These are phyloP conservation scores for Phytophthora palmivora DNA, from an alignment of 352 stramenopile genomes.

Conservation along the genomic window DNA sequence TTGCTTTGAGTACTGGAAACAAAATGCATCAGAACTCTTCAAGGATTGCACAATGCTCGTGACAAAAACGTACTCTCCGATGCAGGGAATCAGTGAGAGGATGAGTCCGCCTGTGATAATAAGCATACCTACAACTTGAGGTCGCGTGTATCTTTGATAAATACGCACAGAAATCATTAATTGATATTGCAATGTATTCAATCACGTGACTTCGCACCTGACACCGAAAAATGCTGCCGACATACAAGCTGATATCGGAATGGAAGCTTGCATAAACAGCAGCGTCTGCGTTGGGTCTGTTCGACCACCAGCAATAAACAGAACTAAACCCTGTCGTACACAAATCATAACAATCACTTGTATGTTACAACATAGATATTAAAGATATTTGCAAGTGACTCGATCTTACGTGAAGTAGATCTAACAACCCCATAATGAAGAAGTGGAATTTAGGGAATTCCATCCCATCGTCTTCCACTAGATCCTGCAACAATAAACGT, in stretches of 20 bases:
- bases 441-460: slow-evolving; percentile 91
- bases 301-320: slow-evolving; percentile 85
- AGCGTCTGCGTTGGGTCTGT: slow-evolving; percentile 87
- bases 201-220: slow-evolving; percentile 31
- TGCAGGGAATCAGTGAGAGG: slow-evolving; percentile 77
- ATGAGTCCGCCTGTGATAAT: slow-evolving; percentile 72
- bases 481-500: slow-evolving; percentile 58
- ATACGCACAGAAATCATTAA: neutral
- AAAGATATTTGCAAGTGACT: neutral
- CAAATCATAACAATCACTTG: neutral
- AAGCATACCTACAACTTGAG: slow-evolving; percentile 76
- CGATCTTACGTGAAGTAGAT: slow-evolving; percentile 75
- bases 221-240: slow-evolving; percentile 64
- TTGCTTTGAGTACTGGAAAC: slow-evolving; percentile 62
- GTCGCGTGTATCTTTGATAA: slow-evolving; percentile 66
- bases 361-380: slow-evolving; percentile 2
- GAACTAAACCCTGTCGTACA: slow-evolving; percentile 66
- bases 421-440: slow-evolving; percentile 86
- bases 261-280: slow-evolving; percentile 85
- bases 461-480: slow-evolving; percentile 84
- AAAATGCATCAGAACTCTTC: slow-evolving; percentile 6
- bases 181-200: neutral
- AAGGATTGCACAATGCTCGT: neutral
- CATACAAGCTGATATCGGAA: slow-evolving; percentile 73
- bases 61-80: slow-evolving; percentile 68